phyloP scores from a whole-genome alignment of 345 rosid species.

The Salix viminalis region DNA sequence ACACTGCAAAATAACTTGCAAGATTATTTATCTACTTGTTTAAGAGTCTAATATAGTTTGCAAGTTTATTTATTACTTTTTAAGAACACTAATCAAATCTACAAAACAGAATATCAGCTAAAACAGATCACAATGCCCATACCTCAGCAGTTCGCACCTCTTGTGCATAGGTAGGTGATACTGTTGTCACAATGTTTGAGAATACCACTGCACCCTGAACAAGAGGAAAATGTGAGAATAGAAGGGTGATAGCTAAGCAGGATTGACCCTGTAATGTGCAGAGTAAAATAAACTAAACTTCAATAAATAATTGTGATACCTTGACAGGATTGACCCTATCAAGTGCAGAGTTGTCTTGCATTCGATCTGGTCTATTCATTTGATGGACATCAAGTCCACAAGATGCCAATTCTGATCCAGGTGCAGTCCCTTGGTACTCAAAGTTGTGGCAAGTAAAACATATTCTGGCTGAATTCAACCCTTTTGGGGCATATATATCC shows the following conservation, averaged over 20 bases:
- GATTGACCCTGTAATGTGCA: no score
- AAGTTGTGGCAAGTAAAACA: slow-evolving; percentile 98
- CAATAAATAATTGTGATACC: slow-evolving; percentile 32
- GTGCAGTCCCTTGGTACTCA: slow-evolving; percentile 93
- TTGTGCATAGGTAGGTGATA: slow-evolving; percentile 92
- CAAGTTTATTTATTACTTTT: not conserved
- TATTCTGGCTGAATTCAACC: slow-evolving; percentile 87
- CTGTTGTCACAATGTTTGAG: slow-evolving; percentile 96
- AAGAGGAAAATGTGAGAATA: slow-evolving; percentile 12
- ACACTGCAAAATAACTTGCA: not conserved
- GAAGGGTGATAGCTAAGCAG: not conserved
- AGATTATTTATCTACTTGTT: not conserved
- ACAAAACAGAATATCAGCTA: not conserved
- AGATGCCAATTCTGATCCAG: slow-evolving; percentile 76
- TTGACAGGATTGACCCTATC: slow-evolving; percentile 85
- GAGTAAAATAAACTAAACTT: no score
- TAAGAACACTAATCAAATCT: not conserved
- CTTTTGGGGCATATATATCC: slow-evolving; percentile 91
- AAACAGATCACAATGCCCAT: slow-evolving; percentile 13
- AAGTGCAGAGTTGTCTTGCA: slow-evolving; percentile 80
- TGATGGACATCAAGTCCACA: slow-evolving; percentile 90
- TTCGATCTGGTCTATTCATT: slow-evolving; percentile 87
- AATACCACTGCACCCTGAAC: slow-evolving; percentile 88
- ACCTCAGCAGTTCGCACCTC: slow-evolving; percentile 95
- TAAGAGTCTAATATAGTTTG: not conserved